Conservation (phyloP, 805 yeast genomes). For the Ogataea chonburiensis region DNA sequence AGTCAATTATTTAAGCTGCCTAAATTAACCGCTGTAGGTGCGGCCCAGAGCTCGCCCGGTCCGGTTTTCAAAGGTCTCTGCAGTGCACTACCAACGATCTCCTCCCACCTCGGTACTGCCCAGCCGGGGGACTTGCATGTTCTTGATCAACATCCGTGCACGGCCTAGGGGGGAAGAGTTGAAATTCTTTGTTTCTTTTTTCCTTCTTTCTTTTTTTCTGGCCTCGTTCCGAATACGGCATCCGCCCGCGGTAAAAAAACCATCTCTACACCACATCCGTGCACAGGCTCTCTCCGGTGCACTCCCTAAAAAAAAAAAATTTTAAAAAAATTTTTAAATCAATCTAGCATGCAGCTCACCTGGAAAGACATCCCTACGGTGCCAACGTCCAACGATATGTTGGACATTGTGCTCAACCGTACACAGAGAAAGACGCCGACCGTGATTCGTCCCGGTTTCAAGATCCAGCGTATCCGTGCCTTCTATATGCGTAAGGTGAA, state of each 20-base stretch:
- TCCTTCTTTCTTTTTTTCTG: too few species aligned
- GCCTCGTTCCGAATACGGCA: too few species aligned
- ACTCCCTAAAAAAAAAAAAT: too few species aligned
- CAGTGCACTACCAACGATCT: too few species aligned
- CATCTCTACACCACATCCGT: constrained; percentile 1
- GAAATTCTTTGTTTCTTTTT: too few species aligned
- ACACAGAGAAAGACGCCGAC: constrained; percentile 99
- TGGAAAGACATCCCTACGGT: constrained; percentile 99
- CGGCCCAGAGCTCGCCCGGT: background rate
- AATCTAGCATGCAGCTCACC: constrained; percentile 77
- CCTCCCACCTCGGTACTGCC: background rate
- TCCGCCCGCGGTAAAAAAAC: too few species aligned
- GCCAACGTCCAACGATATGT: constrained; percentile 85
- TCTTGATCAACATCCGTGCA: too few species aligned
- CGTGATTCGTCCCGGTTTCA: constrained; percentile 95
- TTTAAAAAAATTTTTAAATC: constrained; percentile 6
- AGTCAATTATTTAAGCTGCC: too few species aligned
- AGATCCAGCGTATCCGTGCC: constrained; percentile 92
- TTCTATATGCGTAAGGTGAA: constrained; percentile 98
- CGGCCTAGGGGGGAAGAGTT: too few species aligned
- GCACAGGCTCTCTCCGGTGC: too few species aligned
- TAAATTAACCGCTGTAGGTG: background rate
- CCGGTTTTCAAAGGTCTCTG: too few species aligned
- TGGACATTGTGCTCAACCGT: constrained; percentile 94
- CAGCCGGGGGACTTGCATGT: too few species aligned